Percentiles rank a stretch among this genome's conserved stretches.
phyloP scores from a whole-genome alignment of 106 monocot species.

The Dendrobium nobile region DNA sequence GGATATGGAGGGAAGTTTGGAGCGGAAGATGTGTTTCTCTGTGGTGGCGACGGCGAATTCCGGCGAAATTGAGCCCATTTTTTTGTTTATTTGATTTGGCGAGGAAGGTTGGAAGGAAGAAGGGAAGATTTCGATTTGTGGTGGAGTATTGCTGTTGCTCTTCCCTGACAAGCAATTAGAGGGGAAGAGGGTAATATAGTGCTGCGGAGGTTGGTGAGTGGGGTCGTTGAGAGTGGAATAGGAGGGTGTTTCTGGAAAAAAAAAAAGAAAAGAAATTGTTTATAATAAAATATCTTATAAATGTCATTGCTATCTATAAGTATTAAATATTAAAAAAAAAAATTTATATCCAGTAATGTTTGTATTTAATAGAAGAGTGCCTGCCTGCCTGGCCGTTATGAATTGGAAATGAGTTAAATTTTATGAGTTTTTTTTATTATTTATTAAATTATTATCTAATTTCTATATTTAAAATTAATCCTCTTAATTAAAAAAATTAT shows the following conservation, averaged over 20 bases:
- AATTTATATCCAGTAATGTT: no score
- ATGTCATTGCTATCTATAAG: no score
- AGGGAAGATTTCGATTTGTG: not conserved
- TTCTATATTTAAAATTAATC: no score
- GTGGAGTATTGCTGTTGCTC: not conserved
- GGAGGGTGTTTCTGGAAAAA: not conserved
- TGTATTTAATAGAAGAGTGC: no score
- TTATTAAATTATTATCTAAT: no score
- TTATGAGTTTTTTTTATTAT: no score
- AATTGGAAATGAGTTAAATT: no score
- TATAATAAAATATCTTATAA: no score
- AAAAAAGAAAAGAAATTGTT: no score
- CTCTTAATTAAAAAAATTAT: no score
- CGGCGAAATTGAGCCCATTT: conserved; percentile 19
- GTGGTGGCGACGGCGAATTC: not conserved
- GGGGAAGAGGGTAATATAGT: not conserved
- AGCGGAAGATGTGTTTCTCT: conserved; percentile 39
- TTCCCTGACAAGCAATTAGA: not conserved
- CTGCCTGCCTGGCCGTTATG: no score
- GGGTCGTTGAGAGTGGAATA: not conserved
- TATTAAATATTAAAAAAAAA: no score
- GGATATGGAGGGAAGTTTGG: conserved; percentile 54
- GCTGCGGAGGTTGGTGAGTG: not conserved
- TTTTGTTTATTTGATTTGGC: not conserved
- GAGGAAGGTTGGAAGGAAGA: not conserved